Evolutionary conservation across 441 rosid species (phyloP).

Genomic region (Corymbia calophylla): DNA sequence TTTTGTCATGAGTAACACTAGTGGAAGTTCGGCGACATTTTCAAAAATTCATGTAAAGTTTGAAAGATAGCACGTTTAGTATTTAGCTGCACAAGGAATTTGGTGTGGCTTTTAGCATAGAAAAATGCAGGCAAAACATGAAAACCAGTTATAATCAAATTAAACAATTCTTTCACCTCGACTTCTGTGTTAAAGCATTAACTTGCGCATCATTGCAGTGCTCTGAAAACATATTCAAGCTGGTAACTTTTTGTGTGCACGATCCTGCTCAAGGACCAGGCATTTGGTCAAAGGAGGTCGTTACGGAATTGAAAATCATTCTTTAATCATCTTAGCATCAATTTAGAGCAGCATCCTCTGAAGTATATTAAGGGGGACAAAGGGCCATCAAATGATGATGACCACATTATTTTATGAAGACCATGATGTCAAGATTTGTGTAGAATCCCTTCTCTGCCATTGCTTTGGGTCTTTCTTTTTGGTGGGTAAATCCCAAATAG

Average conservation of each 20-base stretch:
- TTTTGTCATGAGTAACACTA: neutral
- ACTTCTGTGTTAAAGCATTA: neutral
- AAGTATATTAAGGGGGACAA: neutral
- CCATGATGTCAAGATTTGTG: neutral
- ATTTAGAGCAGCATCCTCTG: neutral
- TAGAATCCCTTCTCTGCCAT: slow-evolving; percentile 22
- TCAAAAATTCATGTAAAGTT: neutral
- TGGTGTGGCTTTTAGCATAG: neutral
- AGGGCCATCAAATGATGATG: neutral
- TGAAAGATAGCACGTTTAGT: neutral
- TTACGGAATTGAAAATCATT: neutral
- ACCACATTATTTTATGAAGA: neutral
- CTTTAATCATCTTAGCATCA: neutral
- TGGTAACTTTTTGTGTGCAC: neutral
- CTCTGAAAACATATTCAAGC: neutral
- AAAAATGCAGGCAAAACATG: neutral
- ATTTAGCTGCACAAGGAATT: neutral
- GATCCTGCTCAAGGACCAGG: neutral
- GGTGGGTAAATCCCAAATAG: neutral
- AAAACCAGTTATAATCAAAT: neutral
- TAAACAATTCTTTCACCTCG: neutral
- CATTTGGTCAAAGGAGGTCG: neutral
- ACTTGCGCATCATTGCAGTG: neutral
- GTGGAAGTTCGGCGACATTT: neutral
- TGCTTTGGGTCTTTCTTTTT: slow-evolving; percentile 6